Percentiles rank a stretch among this genome's conserved stretches.
Conservation (phyloP, 495 filamentous ascomycete species). For the Oidiodendron maius region DNA sequence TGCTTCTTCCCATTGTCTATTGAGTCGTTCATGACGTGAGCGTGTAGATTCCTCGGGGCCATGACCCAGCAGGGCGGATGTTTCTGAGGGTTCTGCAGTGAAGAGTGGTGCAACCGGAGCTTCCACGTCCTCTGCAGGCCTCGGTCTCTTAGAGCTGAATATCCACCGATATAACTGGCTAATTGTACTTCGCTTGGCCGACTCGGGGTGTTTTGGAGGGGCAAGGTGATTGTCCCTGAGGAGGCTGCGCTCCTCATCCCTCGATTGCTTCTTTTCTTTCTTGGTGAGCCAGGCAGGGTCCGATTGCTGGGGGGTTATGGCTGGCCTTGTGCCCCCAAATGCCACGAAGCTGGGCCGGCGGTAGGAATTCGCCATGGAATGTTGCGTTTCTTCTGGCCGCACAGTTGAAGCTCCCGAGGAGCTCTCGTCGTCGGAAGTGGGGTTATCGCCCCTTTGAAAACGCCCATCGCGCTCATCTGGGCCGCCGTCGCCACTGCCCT, state of each 20-base stretch:
- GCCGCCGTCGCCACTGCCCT: constrained; percentile 22
- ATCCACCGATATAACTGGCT: constrained; percentile 30
- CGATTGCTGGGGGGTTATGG: constrained; percentile 32
- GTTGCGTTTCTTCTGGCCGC: constrained; percentile 33
- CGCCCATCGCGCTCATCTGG: constrained; percentile 4
- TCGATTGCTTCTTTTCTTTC: constrained; percentile 39
- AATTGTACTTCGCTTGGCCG: constrained; percentile 6
- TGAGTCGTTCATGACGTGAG: constrained; percentile 29
- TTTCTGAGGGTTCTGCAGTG: constrained; percentile 29
- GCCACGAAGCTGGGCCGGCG: constrained; percentile 60
- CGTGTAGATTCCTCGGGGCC: constrained; percentile 11
- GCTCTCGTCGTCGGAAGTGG: constrained; percentile 19
- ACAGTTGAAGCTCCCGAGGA: constrained; percentile 43
- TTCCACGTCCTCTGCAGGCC: constrained; percentile 25
- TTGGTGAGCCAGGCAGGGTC: constrained; percentile 48
- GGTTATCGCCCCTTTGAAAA: constrained; percentile 10
- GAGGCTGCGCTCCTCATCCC: constrained; percentile 67
- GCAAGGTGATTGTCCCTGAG: constrained; percentile 73
- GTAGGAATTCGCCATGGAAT: constrained; percentile 64
- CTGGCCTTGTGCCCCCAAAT: constrained; percentile 48
- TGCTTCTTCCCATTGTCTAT: constrained; percentile 73
- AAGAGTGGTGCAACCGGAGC: constrained; percentile 1
- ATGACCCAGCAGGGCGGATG: constrained; percentile 25
- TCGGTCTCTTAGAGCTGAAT: constrained; percentile 41
- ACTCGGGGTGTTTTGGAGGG: constrained; percentile 49